These are phyloP conservation scores for Groenewaldozyma auringiensis DNA, from an alignment of 1,139 yeast genomes.

Conservation along the genomic window DNA sequence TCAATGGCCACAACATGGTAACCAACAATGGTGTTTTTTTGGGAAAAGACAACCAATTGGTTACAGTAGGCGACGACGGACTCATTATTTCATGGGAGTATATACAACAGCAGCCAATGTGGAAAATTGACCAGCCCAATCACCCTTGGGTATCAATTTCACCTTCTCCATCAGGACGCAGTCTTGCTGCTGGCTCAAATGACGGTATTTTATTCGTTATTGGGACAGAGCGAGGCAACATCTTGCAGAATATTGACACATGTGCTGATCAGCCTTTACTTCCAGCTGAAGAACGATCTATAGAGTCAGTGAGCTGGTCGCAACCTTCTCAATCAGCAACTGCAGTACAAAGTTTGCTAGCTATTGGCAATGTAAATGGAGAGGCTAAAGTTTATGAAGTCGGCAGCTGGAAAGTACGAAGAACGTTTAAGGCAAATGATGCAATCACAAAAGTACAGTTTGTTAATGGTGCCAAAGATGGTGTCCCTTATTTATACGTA, in stretches of 20 bases:
- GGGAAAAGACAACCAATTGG: conserved; percentile 47
- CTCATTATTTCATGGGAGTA: conserved; percentile 85
- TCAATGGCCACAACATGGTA: conserved; percentile 71
- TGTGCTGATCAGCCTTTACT: conserved; percentile 56
- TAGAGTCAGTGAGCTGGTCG: conserved; percentile 86
- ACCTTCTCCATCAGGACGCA: conserved; percentile 41
- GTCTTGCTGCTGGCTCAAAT: conserved; percentile 66
- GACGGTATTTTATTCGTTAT: conserved; percentile 78
- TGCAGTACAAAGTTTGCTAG: conserved; percentile 27
- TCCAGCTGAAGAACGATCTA: conserved; percentile 64
- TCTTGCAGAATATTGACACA: conserved; percentile 50
- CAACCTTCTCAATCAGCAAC: conserved; percentile 33
- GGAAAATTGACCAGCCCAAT: conserved; percentile 55
- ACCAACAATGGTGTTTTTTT: conserved; percentile 70
- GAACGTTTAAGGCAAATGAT: conserved; percentile 55
- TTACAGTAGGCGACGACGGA: conserved; percentile 85
- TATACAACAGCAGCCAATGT: conserved; percentile 57
- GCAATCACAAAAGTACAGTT: conserved; percentile 78
- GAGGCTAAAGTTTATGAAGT: conserved; percentile 75
- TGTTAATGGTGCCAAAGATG: conserved; percentile 30
- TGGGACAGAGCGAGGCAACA: conserved; percentile 63
- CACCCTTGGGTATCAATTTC: conserved; percentile 84
- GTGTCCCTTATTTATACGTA: conserved; percentile 55
- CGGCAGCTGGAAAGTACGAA: conserved; percentile 79
- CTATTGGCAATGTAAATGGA: conserved; percentile 86